Evolutionary conservation across 306 rosid genomes (phyloP), one percentile per base, ranked within the genome.

Genomic region (Acacia confusa): DNA sequence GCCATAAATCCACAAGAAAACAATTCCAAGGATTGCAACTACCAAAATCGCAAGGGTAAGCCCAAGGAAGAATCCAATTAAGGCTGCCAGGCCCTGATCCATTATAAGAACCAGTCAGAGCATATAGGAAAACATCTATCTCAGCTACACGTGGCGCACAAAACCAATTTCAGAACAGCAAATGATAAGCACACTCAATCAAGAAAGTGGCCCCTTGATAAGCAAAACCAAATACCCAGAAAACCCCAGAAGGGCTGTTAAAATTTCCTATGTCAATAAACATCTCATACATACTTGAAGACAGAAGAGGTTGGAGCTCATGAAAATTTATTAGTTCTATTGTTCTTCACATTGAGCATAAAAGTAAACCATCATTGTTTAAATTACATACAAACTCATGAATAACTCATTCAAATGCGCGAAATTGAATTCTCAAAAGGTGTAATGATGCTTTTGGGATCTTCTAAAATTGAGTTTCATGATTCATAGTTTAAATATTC

Each of bases 1-100:
- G 78, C 99, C 98, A 74, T 89, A 96, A 67, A 96, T 85, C 99
- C 99, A 93, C 92, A 96, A 86, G 82, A 84, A 88, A 70, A 87
- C 67, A 82, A 88, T 81, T 82, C 98, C 98, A 78, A 88, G 81
- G 85, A 93, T 63, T 58, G 92, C 92, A 82, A 92, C 88, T 34
- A 87, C 87, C 87, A 92, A 82, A 86, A 90, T 77, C 84, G 97
- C 88, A 84, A 96, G 85, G 82, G 85, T 85, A 74, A 92, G 84
- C 78, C 97, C 97, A 48, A 86, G 57, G 81, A 89, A 92, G 76
- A 83, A 82, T 82, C 97, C 99, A 83, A 92, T 74, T 67, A 92
- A 60, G 78, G 89, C 91, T 80, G 95, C 92, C 80, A 88, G 66
- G 63, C 82, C 90, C 99, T 96, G 94, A 72, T 74, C 73, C 80